Evolutionary conservation across 768 basidiomycete species (phyloP), one percentile per base, ranked within the genome.

Genomic region (Lyophyllum shimeji): DNA sequence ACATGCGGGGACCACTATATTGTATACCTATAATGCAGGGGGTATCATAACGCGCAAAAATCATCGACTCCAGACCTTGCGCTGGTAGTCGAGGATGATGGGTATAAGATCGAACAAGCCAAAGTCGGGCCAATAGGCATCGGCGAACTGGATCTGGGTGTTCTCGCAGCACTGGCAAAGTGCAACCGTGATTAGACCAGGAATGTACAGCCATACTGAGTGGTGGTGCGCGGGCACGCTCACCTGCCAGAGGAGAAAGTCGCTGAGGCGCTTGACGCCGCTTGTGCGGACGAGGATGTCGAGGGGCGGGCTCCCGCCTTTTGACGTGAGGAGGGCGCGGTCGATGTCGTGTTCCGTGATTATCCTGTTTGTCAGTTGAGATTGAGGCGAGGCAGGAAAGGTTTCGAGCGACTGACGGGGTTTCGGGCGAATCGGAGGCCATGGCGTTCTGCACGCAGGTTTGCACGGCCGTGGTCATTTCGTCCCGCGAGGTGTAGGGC

Each of bases 191-290:
- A 27, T 25, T 21, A 40, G 40, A 27, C 15, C 9, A 31, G 29
- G 15, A 7, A 15, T 20, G 25, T n/a, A n/a, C n/a, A 15, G 48
- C 3, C 15, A 37, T n/a, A 29, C n/a, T 7, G 1, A 7, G 9
- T 5, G 21, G 17, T 9, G 21, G 21, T 12, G 9, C 24, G 3
- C n/a, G n/a, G n/a, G n/a, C 9, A 4, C 5, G 71, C 84, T 55
- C 54, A 91, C 95, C 89, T 98, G 95, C 95, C 95, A 98, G n/a
- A 94, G 82, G 69, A 96, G 69, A 67, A 85, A 98, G 63, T 95
- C 92, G 64, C 90, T 93, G 25, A 96, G 71, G 2, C 93, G 80
- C 55, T 83, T 87, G 2, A 95, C 95, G 9, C 93, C 92, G 46
- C 91, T 93, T 0, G 94, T 96, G 47, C 95, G 82, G 25, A 98